Base-by-base conservation (phyloP, 2,329 filamentous ascomycete species). In the Aspergillus ruber region DNA sequence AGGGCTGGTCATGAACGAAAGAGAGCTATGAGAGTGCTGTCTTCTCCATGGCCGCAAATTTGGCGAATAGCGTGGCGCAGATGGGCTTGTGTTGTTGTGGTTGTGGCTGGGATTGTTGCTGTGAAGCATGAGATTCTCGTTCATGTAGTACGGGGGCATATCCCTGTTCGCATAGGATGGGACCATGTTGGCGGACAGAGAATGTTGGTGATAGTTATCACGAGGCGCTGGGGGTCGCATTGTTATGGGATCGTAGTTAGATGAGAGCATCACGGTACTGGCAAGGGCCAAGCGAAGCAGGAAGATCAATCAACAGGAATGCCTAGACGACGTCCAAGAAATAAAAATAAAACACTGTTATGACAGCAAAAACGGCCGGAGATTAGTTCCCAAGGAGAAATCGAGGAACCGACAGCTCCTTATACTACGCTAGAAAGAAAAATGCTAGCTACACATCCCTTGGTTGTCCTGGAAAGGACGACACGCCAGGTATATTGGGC, bases 1-100 rank as follows among this genome's bases (percentile, higher is more conserved):
- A 20, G 59, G 57, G 32, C 61, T 60, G 36, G 64, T 59, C 42
- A 65, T 53, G 46, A 68, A 69, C 32, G 66, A 68, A 38, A 68
- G 55, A 4, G 64, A 63, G 32, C 54, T 61, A 33, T 61, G 63
- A 33, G 60, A 56, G 47, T 65, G 64, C 43, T 60, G 63, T 36
- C 60, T 63, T 45, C 58, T 62, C 47, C 61, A 60, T 29, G 64
- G 53, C 38, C 61, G 62, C 17, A 55, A 42, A 29, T 52, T 54
- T 8, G 54, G 52, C 15, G 59, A 57, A 47, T 58, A 58, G 17
- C 55, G 54, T 32, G 59, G 55, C 9, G 57, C 55, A 20, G 52
- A 47, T 40, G 52, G n/a, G 6, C 32, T 35, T 8, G 29, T 15
- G 15, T 9, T 29, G 13, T 12, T 33, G 10, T 25, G 6, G 17